A percentile compares a stretch with the other conserved stretches of the same genome.
Evolutionary conservation across 768 basidiomycete species (phyloP).

Genomic region (Auricularia heimuer): DNA sequence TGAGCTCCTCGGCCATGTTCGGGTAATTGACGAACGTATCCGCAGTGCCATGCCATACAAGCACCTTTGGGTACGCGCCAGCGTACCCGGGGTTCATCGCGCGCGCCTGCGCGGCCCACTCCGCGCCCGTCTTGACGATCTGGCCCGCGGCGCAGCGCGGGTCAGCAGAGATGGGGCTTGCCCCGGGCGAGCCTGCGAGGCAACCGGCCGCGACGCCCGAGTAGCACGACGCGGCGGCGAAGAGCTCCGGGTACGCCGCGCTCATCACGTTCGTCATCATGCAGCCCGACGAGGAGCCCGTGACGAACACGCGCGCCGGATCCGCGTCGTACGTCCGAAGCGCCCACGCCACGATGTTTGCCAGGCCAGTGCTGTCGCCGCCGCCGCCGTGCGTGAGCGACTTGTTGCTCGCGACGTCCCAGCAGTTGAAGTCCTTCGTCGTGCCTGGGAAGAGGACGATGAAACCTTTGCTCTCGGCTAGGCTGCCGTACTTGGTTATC

Average conservation of each 20-base stretch:
- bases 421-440: constrained; percentile 26
- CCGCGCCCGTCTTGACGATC: constrained; percentile 32
- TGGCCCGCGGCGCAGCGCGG: constrained; percentile 35
- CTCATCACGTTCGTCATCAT: constrained; percentile 54
- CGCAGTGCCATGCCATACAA: constrained; percentile 45
- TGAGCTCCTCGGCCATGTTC: constrained; percentile 42
- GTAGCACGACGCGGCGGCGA: constrained; percentile 37
- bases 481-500: no score
- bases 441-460: no score
- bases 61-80: constrained; percentile 39
- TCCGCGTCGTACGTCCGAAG: constrained; percentile 39
- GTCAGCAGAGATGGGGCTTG: constrained; percentile 33
- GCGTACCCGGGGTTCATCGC: constrained; percentile 43
- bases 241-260: constrained; percentile 46
- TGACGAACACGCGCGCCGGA: constrained; percentile 36
- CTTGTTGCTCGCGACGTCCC: constrained; percentile 40
- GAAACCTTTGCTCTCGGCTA: no score
- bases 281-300: constrained; percentile 41
- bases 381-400: constrained; percentile 48
- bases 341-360: constrained; percentile 36
- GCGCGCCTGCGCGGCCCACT: constrained; percentile 40
- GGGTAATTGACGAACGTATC: constrained; percentile 41
- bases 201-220: constrained; percentile 47
- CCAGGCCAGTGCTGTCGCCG: constrained; percentile 44
- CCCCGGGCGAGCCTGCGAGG: constrained; percentile 28